phyloP scores from a whole-genome alignment of 129 eudicot genomes.

The Scalesia atractyloides region DNA sequence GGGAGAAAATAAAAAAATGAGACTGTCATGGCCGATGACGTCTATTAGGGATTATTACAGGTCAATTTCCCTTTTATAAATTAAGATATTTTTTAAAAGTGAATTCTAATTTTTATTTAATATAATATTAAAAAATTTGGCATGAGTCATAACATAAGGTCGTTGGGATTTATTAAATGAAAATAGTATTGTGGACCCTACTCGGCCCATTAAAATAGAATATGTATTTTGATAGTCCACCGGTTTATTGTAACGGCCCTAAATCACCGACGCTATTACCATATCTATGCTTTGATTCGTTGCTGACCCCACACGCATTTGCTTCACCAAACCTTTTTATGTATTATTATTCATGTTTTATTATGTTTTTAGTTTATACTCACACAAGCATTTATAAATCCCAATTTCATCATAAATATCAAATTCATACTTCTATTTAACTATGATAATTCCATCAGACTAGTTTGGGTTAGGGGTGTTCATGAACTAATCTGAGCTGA shows the following conservation, averaged over 20 bases:
- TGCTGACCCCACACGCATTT: constrained; percentile 29
- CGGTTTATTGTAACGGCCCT: constrained; percentile 26
- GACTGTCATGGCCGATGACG: no score
- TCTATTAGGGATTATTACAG: no score
- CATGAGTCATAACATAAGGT: constrained; percentile 2
- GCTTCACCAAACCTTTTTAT: constrained; percentile 22
- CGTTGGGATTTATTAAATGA: constrained; percentile 3
- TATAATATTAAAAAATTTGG: not conserved
- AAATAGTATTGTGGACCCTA: constrained; percentile 21
- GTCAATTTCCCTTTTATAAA: no score
- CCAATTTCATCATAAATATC: not conserved
- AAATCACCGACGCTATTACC: constrained; percentile 35
- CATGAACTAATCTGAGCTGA: no score
- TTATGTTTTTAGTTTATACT: not conserved
- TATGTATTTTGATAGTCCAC: not conserved
- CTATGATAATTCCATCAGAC: not conserved
- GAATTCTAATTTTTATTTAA: not conserved
- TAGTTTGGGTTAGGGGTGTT: no score
- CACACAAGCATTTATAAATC: constrained; percentile 8
- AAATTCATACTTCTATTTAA: not conserved
- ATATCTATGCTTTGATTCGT: constrained; percentile 25
- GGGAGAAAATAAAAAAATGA: no score
- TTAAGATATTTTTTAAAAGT: no score
- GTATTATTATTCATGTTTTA: not conserved
- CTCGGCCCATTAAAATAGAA: constrained; percentile 20